These are phyloP conservation scores for Uronychia binucleata DNA, from an alignment of 73 alveolate species.

Conservation along the genomic window DNA sequence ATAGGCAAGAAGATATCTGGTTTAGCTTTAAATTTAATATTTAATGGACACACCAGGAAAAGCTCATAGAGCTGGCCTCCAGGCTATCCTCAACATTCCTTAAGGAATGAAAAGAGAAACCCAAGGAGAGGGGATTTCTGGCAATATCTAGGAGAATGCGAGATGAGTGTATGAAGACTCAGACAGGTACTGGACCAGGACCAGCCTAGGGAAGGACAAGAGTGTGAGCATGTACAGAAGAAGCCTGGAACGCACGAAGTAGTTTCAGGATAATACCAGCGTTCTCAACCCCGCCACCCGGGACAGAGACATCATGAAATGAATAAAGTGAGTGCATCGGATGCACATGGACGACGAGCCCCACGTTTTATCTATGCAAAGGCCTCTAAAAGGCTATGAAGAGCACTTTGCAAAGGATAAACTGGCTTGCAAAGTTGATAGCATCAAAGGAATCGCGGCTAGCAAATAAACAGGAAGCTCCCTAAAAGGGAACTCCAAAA, in stretches of 20 bases:
- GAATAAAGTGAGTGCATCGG: not conserved
- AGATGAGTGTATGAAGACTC: not conserved
- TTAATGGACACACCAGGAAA: no score
- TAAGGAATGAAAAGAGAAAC: no score
- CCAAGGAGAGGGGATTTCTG: not conserved
- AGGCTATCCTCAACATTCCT: no score
- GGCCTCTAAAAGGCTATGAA: not conserved
- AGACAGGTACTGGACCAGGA: not conserved
- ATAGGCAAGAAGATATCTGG: no score
- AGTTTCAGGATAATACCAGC: not conserved
- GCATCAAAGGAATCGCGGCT: not conserved
- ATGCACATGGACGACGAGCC: not conserved
- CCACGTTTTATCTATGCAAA: not conserved
- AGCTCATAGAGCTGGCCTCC: no score
- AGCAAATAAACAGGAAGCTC: not conserved
- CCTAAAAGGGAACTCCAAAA: not conserved
- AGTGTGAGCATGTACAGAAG: not conserved
- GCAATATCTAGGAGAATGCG: no score
- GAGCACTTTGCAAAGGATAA: not conserved
- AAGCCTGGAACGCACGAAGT: not conserved
- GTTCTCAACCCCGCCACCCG: not conserved
- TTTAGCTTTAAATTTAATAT: no score
- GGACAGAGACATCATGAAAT: not conserved
- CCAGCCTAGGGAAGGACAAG: no score
- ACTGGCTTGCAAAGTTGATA: not conserved